Base-by-base conservation (phyloP, 768 basidiomycete species). In the Tricholoma bakamatsutake region DNA sequence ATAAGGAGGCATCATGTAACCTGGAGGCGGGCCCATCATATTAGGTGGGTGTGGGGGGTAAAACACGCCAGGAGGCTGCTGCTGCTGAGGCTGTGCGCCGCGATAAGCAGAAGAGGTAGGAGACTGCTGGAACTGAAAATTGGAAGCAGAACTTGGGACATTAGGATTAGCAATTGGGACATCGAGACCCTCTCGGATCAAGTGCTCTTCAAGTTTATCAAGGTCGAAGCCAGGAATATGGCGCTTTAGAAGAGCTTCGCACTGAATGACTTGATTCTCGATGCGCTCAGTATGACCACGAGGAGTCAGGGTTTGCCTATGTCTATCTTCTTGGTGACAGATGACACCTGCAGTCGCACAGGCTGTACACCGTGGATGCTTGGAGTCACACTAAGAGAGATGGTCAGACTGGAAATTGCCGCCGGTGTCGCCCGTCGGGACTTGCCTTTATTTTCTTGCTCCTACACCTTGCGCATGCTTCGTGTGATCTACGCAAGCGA, bases 381-480 rank as follows among this genome's bases (percentile, higher is more conserved):
- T 92, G 6, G 90, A 92, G 71, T 93, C 91, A 79, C 91, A 93
- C 91, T 93, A 66, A 13, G 17, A 17, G n/a, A 18, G 40, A 18
- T 18, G 40, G 17, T 6, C 64, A 64, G 55, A 62, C 61, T 84
- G 87, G 85, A 82, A 86, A 80, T 87, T 88, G 87, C 87, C 86
- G 85, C 83, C 86, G 87, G 85, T 80, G 75, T 72, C 71, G 71
- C 78, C 83, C 84, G 83, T 75, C 77, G 78, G 76, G 73, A 76
- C 76, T 77, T 79, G 84, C 88, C 89, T 93, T 93, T 75, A 93
- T 93, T 87, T 93, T 93, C 84, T 93, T 93, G 77, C 85, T 87
- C 81, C 91, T 88, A 80, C 91, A 93, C 70, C 91, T 82, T 61
- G 91, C 87, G 77, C 91, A 93, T 59, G 91, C 90, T 74, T 93